Percentiles rank a stretch among this genome's conserved stretches.
Evolutionary conservation across 2,329 filamentous ascomycete genomes (phyloP).

Genomic region (Trichoderma gracile): DNA sequence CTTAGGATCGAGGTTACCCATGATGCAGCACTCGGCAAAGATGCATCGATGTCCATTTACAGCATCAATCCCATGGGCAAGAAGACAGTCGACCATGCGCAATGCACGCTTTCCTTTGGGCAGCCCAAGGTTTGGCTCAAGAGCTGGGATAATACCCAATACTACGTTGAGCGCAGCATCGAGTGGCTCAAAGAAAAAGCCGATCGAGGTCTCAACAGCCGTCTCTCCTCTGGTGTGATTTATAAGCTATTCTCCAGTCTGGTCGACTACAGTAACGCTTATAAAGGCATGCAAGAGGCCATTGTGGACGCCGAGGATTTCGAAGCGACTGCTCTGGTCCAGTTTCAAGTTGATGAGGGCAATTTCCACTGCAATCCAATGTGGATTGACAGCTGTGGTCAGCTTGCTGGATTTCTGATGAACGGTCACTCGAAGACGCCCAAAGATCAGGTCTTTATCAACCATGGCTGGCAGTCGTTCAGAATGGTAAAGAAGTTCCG

Average conservation of each 20-base stretch:
- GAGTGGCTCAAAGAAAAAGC: conserved; percentile 20
- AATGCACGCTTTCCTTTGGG: conserved; percentile 23
- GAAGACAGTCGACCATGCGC: conserved; percentile 29
- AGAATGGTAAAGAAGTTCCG: conserved; percentile 6
- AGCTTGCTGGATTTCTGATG: conserved; percentile 52
- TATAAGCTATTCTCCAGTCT: conserved; percentile 27
- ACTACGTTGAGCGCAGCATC: conserved; percentile 22
- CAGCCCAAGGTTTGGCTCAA: conserved; percentile 21
- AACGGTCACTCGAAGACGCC: conserved; percentile 43
- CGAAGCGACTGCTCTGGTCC: conserved; percentile 19
- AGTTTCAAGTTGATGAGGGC: conserved; percentile 24
- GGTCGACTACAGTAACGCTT: conserved; percentile 25
- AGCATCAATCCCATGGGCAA: conserved; percentile 38
- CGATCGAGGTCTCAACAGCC: conserved; percentile 13
- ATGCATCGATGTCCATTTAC: conserved; percentile 12
- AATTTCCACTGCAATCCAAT: conserved; percentile 23
- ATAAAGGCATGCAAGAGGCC: conserved; percentile 24
- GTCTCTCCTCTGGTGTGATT: conserved; percentile 22
- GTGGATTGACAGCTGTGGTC: conserved; percentile 26
- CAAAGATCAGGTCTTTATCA: conserved; percentile 57
- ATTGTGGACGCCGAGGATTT: conserved; percentile 19
- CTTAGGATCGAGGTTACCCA: conserved; percentile 9
- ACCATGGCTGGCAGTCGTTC: conserved; percentile 51
- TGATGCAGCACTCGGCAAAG: background rate
- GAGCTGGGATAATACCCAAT: conserved; percentile 15